Evolutionary conservation across 169 alveolate species (phyloP), one percentile per base, ranked within the genome.

Genomic region (Besnoitia besnoiti): DNA sequence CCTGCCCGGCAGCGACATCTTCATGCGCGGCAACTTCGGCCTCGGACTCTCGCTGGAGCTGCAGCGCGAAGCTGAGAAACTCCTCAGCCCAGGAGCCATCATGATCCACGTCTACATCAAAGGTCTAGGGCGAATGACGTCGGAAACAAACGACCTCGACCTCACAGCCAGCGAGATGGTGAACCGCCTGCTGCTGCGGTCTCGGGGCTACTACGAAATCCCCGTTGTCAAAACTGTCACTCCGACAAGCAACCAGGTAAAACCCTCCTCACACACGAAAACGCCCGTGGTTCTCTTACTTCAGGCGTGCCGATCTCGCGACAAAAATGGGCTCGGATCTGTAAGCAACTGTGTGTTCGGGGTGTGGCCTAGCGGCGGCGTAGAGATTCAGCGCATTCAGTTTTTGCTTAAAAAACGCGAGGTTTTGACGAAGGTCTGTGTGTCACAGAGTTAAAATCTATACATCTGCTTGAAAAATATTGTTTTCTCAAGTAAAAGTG

Each of bases 91-190:
- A n/a, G 85, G 85, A 40, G 85, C 62, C 1, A 87, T 90, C 59
- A 75, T 90, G 50, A 82, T 90, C 61, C 93, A 90, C 76, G 85
- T 90, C 51, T 87, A 51, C 30, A 80, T 90, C 40, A 73, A 61
- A 24, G 93, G 93, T 7, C 46, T 90, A 27, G 90, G 90, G 33
- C 44, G 59, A 27, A 12, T 51, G 85, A 90, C 85, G 0, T 55
- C 90, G 7, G 93, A 90, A 7, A 90, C 93, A 0, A 55, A 49
- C 0, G 93, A 87, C 55, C 85, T 90, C 61, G 93, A 90, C 47
- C 33, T 90, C 85, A 80, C 93, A 7, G 93, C 93, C 4, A 90
- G 93, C 51, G 93, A 90, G 40, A 77, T 90, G 90, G 93, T 87
- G 30, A 79, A 77, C 40, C 84, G 93, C 2, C 90, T 90, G 14